Base-by-base conservation (phyloP, 2,329 filamentous ascomycete genomes). In the Plectosphaerella sp. region DNA sequence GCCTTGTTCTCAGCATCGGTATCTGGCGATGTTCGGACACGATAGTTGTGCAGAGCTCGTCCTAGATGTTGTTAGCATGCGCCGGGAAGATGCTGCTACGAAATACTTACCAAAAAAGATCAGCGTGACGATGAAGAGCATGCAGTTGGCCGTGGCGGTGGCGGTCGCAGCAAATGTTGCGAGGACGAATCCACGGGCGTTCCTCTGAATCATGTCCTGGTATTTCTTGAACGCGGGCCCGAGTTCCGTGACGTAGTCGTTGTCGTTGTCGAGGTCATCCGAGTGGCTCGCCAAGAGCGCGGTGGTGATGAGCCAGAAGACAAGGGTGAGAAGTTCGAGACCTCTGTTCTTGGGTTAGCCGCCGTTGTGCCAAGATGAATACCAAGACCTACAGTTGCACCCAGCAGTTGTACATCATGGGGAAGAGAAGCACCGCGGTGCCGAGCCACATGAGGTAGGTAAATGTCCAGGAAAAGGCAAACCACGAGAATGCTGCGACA, bases 371-470 rank as follows among this genome's bases (percentile, higher is more conserved):
- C 28, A 33, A 33, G 28, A 33, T 33, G 28, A 33, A 33, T 11
- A 10, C 12, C 8, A 33, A 11, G n/a, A 48, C 54, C 16, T 52
- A 58, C 56, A 58, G 53, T 41, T 58, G 56, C 16, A 57, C 56
- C 56, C 56, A 58, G 33, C 53, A 57, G 28, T 58, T 58, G 53
- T 58, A 58, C 56, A 57, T 55, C 35, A 55, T 49, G 10, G 56
- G 56, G 4, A 55, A 51, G 48, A 57, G 51, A 18, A 54, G 42
- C 10, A 57, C 51, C 2, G 56, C 56, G 14, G 55, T 47, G 12
- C 53, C 52, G 8, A 57, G 49, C 56, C 56, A 58, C 42, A 51
- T 50, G 37, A 58, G n/a, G 28, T 58, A 58, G 36, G 49, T 52
- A 25, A 55, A 55, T 15, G 55, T 57, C 56, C 56, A 58, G 22